Percentiles rank a stretch among this genome's conserved stretches.
Conservation (phyloP, 2,329 filamentous ascomycete species). For the Metarhizium rileyi region DNA sequence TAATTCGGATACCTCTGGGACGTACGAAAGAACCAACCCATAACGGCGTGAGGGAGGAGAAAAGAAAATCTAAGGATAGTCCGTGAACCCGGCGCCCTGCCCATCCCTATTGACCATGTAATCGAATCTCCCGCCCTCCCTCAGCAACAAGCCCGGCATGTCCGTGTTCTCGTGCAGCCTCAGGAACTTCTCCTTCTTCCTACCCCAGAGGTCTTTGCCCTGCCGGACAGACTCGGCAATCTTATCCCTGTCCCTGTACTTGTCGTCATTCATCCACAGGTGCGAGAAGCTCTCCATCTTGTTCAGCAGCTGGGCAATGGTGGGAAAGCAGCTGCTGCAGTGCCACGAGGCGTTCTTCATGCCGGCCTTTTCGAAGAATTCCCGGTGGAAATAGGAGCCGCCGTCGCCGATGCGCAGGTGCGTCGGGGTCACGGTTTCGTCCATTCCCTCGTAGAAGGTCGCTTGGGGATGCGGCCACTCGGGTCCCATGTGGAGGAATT, state of each 20-base stretch:
- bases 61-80: constrained; percentile 26
- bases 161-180: constrained; percentile 41
- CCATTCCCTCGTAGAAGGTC: constrained; percentile 35
- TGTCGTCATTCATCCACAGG: constrained; percentile 37
- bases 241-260: constrained; percentile 35
- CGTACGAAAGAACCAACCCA: neutral
- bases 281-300: constrained; percentile 51
- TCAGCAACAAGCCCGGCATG: constrained; percentile 37
- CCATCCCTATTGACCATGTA: constrained; percentile 39
- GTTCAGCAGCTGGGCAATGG: constrained; percentile 41
- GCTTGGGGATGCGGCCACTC: constrained; percentile 51
- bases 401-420: constrained; percentile 41
- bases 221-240: constrained; percentile 41
- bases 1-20: too few relatives aligned
- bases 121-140: constrained; percentile 28
- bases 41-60: too few relatives aligned
- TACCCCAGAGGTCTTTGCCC: constrained; percentile 46
- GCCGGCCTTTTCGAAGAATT: constrained; percentile 30
- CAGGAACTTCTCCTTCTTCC: constrained; percentile 35
- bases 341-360: constrained; percentile 48
- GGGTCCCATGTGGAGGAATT: constrained; percentile 32
- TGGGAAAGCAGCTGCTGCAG: constrained; percentile 51
- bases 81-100: constrained; percentile 35
- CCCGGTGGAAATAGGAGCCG: constrained; percentile 26
- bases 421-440: constrained; percentile 40